Evolutionary conservation across 2,329 filamentous ascomycete species (phyloP).

Genomic region (Colletotrichum cuscutae): DNA sequence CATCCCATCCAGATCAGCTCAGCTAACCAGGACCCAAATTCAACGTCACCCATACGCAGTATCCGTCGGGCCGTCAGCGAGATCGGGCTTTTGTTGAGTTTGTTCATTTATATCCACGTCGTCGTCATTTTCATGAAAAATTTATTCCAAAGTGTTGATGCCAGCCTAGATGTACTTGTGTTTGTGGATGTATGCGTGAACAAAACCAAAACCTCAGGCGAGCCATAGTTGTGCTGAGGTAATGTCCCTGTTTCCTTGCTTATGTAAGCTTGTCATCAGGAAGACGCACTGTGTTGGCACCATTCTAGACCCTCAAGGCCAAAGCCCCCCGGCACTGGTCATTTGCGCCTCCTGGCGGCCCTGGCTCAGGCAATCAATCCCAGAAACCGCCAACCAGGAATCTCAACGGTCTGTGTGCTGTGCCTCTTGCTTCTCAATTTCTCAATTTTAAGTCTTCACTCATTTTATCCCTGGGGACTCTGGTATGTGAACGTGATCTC

Average conservation of each 20-base stretch:
- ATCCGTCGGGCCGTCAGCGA: background rate
- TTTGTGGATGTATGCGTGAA: background rate
- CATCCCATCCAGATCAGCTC: conserved; percentile 16
- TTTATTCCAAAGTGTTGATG: too few species aligned
- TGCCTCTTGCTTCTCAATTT: background rate
- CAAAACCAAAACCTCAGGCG: background rate
- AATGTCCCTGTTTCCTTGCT: background rate
- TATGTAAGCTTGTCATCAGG: background rate
- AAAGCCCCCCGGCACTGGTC: conserved; percentile 18
- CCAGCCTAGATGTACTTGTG: too few species aligned
- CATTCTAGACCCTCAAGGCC: conserved; percentile 10
- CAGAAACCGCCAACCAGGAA: background rate
- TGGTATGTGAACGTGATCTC: background rate
- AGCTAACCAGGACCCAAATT: conserved; percentile 20
- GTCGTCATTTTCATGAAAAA: background rate
- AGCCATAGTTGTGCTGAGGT: background rate
- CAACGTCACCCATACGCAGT: conserved; percentile 16
- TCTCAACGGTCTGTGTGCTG: conserved; percentile 25
- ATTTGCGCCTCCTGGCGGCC: conserved; percentile 20
- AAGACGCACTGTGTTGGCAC: conserved; percentile 14
- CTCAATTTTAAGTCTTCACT: background rate
- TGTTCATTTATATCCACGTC: background rate
- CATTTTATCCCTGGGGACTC: background rate
- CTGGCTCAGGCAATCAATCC: conserved; percentile 20
- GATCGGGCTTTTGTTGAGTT: background rate